Evolutionary conservation across 2,329 filamentous ascomycete species (phyloP).

Genomic region (Penicillium thymicola): DNA sequence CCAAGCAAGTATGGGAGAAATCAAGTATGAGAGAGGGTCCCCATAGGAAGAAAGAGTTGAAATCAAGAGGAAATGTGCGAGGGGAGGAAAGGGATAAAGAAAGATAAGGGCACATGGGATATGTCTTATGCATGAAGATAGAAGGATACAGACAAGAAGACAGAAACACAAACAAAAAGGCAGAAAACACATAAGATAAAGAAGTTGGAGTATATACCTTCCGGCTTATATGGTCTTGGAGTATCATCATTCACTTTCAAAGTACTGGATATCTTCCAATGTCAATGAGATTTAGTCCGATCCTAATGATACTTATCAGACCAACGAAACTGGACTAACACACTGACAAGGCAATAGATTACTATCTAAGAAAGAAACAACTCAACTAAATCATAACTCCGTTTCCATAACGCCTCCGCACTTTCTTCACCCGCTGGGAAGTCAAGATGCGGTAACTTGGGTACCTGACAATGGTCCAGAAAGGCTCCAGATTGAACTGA

Average conservation of each 20-base stretch:
- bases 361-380: conserved; percentile 1
- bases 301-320: background rate
- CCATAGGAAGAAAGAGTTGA: background rate
- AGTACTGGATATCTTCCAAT: background rate
- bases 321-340: no score
- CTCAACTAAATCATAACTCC: conserved; percentile 30
- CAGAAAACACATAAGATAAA: no score
- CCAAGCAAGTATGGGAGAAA: background rate
- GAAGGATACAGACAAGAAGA: no score
- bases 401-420: conserved; percentile 30
- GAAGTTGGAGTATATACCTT: no score
- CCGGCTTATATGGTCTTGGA: no score
- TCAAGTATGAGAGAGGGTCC: background rate
- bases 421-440: conserved; percentile 27
- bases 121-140: background rate
- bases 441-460: conserved; percentile 20
- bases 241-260: no score
- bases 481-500: conserved; percentile 25
- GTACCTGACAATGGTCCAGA: conserved; percentile 24
- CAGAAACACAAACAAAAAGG: no score
- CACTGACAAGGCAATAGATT: background rate
- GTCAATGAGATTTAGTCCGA: background rate
- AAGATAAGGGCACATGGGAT: background rate
- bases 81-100: background rate
- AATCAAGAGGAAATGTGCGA: background rate